These are phyloP conservation scores for Auriscalpium orientale DNA, from an alignment of 768 basidiomycete genomes.

Conservation along the genomic window DNA sequence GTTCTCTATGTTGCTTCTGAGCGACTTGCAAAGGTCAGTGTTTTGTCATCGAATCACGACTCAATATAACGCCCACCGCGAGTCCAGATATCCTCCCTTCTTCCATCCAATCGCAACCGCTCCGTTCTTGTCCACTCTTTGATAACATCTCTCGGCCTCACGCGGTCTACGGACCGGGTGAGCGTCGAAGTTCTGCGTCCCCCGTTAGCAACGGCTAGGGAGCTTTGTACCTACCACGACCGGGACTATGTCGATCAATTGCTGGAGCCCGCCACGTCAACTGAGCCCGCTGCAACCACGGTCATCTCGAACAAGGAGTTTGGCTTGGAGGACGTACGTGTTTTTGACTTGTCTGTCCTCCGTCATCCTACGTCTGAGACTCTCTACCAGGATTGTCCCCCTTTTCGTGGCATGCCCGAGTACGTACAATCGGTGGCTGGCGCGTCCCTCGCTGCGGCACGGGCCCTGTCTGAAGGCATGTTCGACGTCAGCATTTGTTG, in stretches of 20 bases:
- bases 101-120: constrained; percentile 23
- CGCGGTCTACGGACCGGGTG: constrained; percentile 1
- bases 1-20: background rate
- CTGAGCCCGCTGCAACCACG: background rate
- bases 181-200: constrained; percentile 6
- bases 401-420: constrained; percentile 57
- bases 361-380: background rate
- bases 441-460: constrained; percentile 67
- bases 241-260: constrained; percentile 7
- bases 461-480: constrained; percentile 40
- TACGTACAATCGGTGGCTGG: constrained; percentile 74
- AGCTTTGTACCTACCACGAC: constrained; percentile 10
- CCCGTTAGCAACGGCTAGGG: background rate
- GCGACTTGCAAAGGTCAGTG: background rate
- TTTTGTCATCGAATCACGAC: background rate
- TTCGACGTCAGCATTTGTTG: constrained; percentile 71
- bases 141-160: constrained; percentile 13
- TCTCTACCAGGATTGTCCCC: constrained; percentile 65
- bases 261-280: background rate
- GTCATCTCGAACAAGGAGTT: constrained; percentile 30
- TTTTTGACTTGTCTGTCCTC: no score
- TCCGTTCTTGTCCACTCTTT: constrained; percentile 23
- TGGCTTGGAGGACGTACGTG: constrained; percentile 52
- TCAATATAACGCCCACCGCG: background rate
- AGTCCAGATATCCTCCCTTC: constrained; percentile 19